Base-by-base conservation (phyloP, 495 filamentous ascomycete species). In the Aspergillus cavernicola region DNA sequence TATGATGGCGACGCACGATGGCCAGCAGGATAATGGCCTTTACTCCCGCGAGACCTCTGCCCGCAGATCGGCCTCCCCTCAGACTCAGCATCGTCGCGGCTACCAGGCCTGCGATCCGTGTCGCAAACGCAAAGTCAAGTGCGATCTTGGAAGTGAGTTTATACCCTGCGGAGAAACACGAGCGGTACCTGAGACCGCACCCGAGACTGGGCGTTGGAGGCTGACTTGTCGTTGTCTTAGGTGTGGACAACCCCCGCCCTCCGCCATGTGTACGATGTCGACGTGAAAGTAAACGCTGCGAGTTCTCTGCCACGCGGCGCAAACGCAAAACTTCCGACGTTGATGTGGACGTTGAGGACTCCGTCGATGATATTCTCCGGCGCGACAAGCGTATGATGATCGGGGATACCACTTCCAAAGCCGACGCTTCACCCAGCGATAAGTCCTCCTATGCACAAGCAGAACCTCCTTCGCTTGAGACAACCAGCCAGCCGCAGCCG, bases 181-280 rank as follows among this genome's bases (percentile, higher is more conserved):
- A 19, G 16, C 29, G 15, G 22, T 29, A 46, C 44, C 22, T n/a
- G n/a, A 40, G 24, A 47, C 24, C 4, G 15, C 19, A 22, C 31
- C 31, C 11, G 31, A 33, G 6, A n/a, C 19, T 13, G 16, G 20
- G 50, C 18, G 39, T 9, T 45, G 31, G 15, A 47, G 28, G 36
- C 52, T 54, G 32, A 54, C 51, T 38, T 13, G 11, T 52, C 31
- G 26, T 39, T 35, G 50, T 42, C 33, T 40, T 50, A 78, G 74
- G 73, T 55, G 92, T 97, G 61, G 93, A 98, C 71, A 87, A 92
- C 55, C 93, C 93, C 29, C 85, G 91, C 65, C 88, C 92, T 56
- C 93, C 93, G 36, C 95, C 95, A 1, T 98, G 93, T 63, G 88
- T 92, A 53, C 83, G 93, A 65, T 98, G 93, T 69, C 85, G 90